Evolutionary conservation across 2,329 filamentous ascomycete genomes (phyloP).

Genomic region (Penicillium nordicum): DNA sequence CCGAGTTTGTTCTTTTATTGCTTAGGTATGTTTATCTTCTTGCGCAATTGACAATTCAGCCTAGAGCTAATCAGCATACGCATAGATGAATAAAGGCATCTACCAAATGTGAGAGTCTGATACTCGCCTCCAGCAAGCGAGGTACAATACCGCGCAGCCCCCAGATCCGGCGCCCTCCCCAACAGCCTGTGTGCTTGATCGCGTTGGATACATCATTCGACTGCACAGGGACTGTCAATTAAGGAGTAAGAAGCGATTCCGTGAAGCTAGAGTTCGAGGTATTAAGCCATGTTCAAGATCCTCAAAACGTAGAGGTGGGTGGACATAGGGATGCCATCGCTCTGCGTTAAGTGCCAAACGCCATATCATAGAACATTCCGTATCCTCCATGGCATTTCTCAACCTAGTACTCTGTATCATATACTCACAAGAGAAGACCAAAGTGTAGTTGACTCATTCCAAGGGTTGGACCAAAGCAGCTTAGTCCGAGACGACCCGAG

Average conservation of each 20-base stretch:
- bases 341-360: neutral
- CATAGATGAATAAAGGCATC: neutral
- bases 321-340: neutral
- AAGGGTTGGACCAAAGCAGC: neutral
- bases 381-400: neutral
- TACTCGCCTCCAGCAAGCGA: neutral
- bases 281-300: neutral
- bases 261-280: too few relatives aligned
- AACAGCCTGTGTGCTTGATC: neutral
- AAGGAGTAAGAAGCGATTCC: neutral
- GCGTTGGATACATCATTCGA: neutral
- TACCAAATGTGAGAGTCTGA: neutral
- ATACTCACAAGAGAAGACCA: neutral
- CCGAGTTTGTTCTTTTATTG: neutral
- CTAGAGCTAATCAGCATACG: neutral
- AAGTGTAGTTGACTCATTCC: neutral
- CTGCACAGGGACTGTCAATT: neutral
- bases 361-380: neutral
- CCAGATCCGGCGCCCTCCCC: neutral
- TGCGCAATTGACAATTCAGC: neutral
- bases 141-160: neutral
- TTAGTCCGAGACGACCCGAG: constrained; percentile 1
- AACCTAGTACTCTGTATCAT: neutral
- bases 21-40: neutral
- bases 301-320: neutral